These are phyloP conservation scores for Macadamia tetraphylla DNA, from an alignment of 164 flowering plant species.

Conservation along the genomic window DNA sequence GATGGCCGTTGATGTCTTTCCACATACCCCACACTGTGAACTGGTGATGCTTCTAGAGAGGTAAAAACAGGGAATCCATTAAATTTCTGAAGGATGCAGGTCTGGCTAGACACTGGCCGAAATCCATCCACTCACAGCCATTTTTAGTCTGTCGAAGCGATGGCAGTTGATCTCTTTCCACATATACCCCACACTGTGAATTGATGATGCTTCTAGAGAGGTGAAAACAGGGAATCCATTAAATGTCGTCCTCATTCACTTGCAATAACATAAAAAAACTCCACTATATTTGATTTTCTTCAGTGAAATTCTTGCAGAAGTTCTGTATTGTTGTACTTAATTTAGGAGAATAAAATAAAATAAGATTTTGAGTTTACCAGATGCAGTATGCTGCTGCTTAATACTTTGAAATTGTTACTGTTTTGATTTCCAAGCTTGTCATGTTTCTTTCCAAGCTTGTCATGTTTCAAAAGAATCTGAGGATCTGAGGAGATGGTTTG, in stretches of 20 bases:
- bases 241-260: background rate
- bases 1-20: conserved; percentile 89
- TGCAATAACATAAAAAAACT: conserved; percentile 5
- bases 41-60: conserved; percentile 92
- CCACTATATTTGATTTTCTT: background rate
- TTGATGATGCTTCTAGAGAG: conserved; percentile 67
- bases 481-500: no score
- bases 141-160: conserved; percentile 75
- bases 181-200: conserved; percentile 83
- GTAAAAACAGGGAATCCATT: conserved; percentile 20
- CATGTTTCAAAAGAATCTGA: no score
- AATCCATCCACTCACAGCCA: conserved; percentile 92
- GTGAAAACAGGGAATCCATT: background rate
- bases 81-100: conserved; percentile 61
- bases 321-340: no score
- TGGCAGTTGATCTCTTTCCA: conserved; percentile 91
- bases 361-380: no score
- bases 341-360: no score
- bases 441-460: no score
- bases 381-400: no score
- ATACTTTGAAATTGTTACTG: no score
- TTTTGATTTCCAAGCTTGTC: no score
- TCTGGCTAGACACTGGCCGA: conserved; percentile 79
- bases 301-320: background rate
- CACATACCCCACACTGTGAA: conserved; percentile 90